Conservation (phyloP, 2,329 filamentous ascomycete species). For the Mariannaea sp. region DNA sequence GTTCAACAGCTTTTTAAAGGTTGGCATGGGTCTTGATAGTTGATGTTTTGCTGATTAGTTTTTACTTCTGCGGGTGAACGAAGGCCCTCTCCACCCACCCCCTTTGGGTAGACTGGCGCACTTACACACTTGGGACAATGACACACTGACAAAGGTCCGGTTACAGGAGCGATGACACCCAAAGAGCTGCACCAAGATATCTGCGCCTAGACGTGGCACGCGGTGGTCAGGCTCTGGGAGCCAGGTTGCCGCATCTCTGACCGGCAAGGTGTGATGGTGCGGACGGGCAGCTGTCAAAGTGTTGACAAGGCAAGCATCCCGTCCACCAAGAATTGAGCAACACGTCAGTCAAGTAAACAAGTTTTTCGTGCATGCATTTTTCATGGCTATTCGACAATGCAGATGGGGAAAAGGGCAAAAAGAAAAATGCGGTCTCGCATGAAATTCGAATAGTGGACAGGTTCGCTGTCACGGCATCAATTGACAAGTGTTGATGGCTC, state of each 20-base stretch:
- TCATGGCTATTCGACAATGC: background rate
- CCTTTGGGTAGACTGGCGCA: too few species aligned
- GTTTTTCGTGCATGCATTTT: background rate
- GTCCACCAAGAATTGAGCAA: background rate
- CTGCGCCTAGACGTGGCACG: constrained; percentile 6
- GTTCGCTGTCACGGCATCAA: background rate
- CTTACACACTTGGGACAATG: too few species aligned
- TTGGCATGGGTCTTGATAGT: background rate
- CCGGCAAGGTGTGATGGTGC: constrained; percentile 2
- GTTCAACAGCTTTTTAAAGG: background rate
- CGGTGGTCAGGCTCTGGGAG: background rate
- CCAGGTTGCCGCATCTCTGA: background rate
- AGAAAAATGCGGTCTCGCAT: background rate
- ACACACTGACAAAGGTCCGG: constrained; percentile 5
- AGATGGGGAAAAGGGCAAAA: too few species aligned
- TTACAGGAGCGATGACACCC: constrained; percentile 15
- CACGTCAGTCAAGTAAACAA: background rate
- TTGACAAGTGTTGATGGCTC: background rate
- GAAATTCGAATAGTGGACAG: background rate
- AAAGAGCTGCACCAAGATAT: constrained; percentile 9
- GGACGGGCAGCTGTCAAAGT: background rate
- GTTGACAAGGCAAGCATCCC: background rate
- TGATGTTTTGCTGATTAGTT: background rate
- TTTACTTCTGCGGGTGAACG: background rate
- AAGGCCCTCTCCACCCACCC: background rate